Conservation (phyloP, 2,329 filamentous ascomycete species). For the Penicillium frequentans region DNA sequence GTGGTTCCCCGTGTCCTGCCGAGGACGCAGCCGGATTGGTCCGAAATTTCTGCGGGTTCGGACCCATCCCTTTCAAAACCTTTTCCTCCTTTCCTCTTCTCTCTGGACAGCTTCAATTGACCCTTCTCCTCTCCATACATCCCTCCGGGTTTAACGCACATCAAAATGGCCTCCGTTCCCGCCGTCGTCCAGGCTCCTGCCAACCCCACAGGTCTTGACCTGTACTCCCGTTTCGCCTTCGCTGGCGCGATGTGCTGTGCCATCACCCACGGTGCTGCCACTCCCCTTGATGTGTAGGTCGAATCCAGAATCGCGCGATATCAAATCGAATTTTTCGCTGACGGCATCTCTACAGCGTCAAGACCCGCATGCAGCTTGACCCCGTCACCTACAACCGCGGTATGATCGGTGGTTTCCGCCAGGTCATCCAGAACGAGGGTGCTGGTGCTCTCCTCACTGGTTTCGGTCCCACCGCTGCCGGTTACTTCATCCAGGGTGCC, state of each 20-base stretch:
- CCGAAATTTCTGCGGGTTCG: constrained; percentile 9
- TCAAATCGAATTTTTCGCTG: constrained; percentile 9
- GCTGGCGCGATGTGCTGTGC: constrained; percentile 97
- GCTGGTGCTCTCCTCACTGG: constrained; percentile 83
- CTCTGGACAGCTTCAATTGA: constrained; percentile 13
- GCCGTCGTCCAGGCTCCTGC: not conserved
- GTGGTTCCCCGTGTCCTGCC: constrained; percentile 7
- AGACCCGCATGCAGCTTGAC: constrained; percentile 94
- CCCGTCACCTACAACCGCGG: constrained; percentile 85
- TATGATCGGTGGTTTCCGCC: constrained; percentile 80
- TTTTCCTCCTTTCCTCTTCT: constrained; percentile 14
- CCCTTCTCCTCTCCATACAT: not conserved
- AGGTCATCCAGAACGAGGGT: constrained; percentile 82
- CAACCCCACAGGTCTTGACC: constrained; percentile 60
- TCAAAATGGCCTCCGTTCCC: constrained; percentile 3
- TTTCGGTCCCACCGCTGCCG: constrained; percentile 79
- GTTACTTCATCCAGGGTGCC: constrained; percentile 92
- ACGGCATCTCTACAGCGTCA: constrained; percentile 64
- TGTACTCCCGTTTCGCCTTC: constrained; percentile 96
- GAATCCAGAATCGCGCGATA: constrained; percentile 21
- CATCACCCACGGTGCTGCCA: constrained; percentile 93
- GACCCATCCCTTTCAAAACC: constrained; percentile 16
- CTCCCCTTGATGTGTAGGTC: constrained; percentile 98
- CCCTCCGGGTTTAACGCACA: constrained; percentile 1
- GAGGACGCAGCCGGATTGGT: constrained; percentile 11